Base-by-base conservation (phyloP, 1,139 yeast genomes). In the Pichia sp. region DNA sequence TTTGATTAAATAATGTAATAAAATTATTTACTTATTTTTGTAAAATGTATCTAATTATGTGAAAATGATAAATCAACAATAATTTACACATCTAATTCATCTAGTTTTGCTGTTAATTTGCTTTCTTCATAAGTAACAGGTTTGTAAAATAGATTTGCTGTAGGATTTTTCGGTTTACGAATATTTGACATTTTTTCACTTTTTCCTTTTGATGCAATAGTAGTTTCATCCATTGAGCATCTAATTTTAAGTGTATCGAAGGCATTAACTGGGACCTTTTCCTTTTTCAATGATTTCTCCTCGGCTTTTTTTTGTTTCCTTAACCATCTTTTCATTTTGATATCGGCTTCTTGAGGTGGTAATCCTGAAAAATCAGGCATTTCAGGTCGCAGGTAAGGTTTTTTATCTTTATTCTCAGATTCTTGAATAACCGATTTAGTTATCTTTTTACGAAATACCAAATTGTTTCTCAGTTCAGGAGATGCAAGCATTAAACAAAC, bases 401-500 rank as follows among this genome's bases (percentile, higher is more conserved):
- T n/a, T n/a, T n/a, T n/a, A n/a, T n/a, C n/a, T n/a, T n/a, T n/a
- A n/a, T n/a, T n/a, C n/a, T n/a, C n/a, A n/a, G n/a, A n/a, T n/a
- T n/a, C n/a, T n/a, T n/a, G n/a, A n/a, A n/a, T n/a, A n/a, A n/a
- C n/a, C n/a, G 22, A 6, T 37, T 24, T 4, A 6, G 25, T n/a
- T 6, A 12, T 11, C 12, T 38, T 39, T 32, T 29, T 45, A 34
- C 32, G 42, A 25, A 50, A 35, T 11, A 31, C 35, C 25, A 55
- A 43, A 35, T 54, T 52, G 26, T 49, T 54, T 31, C 60, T 47
- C n/a, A 54, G 33, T 22, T 53, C 58, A 1, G 57, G 52, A 5
- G 60, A 55, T 7, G 55, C 33, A 29, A 59, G 46, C 57, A 54
- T 55, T 24, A 59, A 40, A 37, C 60, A 51, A 5, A 49, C 54